Conservation (phyloP, 2,329 filamentous ascomycete species). For the Colletotrichum filicis region DNA sequence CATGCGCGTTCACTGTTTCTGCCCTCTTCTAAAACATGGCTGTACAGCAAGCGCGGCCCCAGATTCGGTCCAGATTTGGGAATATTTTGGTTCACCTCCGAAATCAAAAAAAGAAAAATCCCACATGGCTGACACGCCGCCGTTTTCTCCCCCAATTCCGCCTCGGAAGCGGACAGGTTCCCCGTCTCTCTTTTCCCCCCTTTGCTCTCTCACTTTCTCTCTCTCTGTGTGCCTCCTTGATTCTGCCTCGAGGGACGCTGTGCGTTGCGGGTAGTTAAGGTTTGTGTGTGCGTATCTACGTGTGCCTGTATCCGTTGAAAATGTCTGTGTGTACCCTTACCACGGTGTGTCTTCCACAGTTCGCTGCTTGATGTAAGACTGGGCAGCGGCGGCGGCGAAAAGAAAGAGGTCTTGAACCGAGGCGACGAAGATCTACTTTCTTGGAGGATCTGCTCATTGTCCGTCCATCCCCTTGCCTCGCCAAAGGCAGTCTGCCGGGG, state of each 20-base stretch:
- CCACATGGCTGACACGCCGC: not conserved
- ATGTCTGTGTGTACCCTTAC: not conserved
- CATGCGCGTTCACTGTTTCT: constrained; percentile 25
- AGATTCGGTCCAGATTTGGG: not conserved
- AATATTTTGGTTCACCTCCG: not conserved
- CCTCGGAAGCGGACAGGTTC: not conserved
- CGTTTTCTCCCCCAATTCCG: constrained; percentile 12
- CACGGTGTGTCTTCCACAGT: not conserved
- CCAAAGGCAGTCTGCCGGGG: constrained; percentile 14
- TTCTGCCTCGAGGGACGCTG: not conserved
- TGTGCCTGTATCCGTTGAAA: not conserved
- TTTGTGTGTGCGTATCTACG: not conserved
- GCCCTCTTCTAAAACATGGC: constrained; percentile 18
- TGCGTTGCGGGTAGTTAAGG: not conserved
- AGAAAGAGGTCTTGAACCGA: not conserved
- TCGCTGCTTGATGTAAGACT: not conserved
- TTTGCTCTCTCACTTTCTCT: too few relatives aligned
- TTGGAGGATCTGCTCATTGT: constrained; percentile 25
- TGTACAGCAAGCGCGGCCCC: constrained; percentile 2
- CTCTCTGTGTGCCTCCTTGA: not conserved
- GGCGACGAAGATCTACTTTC: constrained; percentile 3
- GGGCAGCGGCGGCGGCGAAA: not conserved
- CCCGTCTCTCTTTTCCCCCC: not conserved
- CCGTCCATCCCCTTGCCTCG: constrained; percentile 5
- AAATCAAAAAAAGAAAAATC: not conserved